Conservation (phyloP, 2,329 filamentous ascomycete genomes). For the Sporothrix phasma region DNA sequence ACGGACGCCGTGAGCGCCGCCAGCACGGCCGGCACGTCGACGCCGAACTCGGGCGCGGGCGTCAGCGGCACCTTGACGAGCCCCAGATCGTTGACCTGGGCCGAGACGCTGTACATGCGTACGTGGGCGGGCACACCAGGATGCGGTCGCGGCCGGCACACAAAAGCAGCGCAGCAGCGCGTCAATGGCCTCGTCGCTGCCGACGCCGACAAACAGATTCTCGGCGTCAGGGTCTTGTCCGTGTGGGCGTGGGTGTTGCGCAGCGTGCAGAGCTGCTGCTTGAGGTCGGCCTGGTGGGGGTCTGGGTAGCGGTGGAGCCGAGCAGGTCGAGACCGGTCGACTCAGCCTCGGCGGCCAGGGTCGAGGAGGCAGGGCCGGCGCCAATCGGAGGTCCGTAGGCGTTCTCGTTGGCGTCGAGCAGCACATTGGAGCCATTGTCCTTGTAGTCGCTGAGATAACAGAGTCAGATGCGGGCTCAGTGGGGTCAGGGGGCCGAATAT, state of each 20-base stretch:
- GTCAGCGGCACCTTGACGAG: slow-evolving; percentile 80
- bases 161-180: slow-evolving; percentile 91
- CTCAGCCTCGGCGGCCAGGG: slow-evolving; percentile 70
- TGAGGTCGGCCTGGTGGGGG: slow-evolving; percentile 82
- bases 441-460: slow-evolving; percentile 73
- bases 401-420: slow-evolving; percentile 97
- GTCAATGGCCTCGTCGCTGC: slow-evolving; percentile 95
- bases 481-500: slow-evolving; percentile 17
- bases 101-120: slow-evolving; percentile 95
- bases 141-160: slow-evolving; percentile 74
- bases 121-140: slow-evolving; percentile 89
- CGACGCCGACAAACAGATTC: slow-evolving; percentile 89
- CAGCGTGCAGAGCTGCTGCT: slow-evolving; percentile 74
- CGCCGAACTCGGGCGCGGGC: slow-evolving; percentile 58
- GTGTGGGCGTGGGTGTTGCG: slow-evolving; percentile 83
- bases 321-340: slow-evolving; percentile 56
- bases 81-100: slow-evolving; percentile 83
- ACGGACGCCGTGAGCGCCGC: slow-evolving; percentile 39
- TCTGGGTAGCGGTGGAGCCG: slow-evolving; percentile 90
- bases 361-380: slow-evolving; percentile 54
- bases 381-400: slow-evolving; percentile 77
- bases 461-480: not conserved
- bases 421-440: slow-evolving; percentile 89
- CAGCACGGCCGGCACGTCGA: slow-evolving; percentile 62
- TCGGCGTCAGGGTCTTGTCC: slow-evolving; percentile 57